Conservation (phyloP, 345 rosid genomes). For the Syzygium jambos region DNA sequence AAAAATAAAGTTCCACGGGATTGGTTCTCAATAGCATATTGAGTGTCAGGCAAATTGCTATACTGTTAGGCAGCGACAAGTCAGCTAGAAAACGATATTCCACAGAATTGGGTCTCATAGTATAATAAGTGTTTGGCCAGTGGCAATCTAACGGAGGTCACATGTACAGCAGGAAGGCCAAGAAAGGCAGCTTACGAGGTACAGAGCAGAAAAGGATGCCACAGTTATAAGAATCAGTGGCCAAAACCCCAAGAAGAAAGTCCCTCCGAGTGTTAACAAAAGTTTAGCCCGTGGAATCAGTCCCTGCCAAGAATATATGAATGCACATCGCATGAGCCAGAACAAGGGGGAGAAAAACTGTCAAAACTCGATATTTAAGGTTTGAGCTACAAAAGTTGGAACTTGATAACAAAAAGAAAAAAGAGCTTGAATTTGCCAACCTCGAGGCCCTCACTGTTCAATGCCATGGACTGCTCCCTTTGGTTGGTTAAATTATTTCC, state of each 20-base stretch:
- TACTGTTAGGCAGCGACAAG: not conserved
- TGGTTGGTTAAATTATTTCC: conserved; percentile 61
- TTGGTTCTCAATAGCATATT: not conserved
- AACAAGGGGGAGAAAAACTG: not conserved
- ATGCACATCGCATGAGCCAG: not conserved
- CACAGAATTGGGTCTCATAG: not conserved
- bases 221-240: conserved; percentile 68
- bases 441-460: conserved; percentile 99
- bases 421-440: conserved; percentile 17
- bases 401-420: not conserved
- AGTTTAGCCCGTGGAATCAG: conserved; percentile 84
- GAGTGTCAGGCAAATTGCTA: not conserved
- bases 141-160: not conserved
- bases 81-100: not conserved
- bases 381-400: not conserved
- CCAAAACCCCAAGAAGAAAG: conserved; percentile 86
- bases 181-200: conserved; percentile 49
- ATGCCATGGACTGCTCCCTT: conserved; percentile 73
- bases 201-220: conserved; percentile 61
- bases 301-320: conserved; percentile 50
- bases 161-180: not conserved
- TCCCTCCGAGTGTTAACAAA: conserved; percentile 75
- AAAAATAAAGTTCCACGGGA: not conserved
- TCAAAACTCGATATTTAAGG: not conserved
- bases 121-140: not conserved